Base-by-base conservation (phyloP, 345 rosid genomes). In the Rhodomyrtus tomentosa region DNA sequence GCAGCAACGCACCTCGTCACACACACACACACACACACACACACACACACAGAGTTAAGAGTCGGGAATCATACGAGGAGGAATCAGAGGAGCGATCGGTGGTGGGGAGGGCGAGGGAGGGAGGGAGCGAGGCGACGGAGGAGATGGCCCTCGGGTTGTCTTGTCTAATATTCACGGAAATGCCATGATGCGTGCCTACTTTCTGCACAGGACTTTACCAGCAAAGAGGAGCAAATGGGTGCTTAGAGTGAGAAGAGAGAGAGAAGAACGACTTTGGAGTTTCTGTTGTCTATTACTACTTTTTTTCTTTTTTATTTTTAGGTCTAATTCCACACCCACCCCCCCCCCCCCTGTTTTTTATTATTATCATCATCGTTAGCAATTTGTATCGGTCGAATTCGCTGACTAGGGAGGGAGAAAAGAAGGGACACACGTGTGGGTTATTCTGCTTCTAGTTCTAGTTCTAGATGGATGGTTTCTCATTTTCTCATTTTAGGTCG, bases 331-430 rank as follows among this genome's bases (percentile, higher is more conserved):
- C n/a, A n/a, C n/a, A n/a, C n/a, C n/a, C n/a, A n/a, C n/a, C n/a
- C n/a, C n/a, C n/a, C n/a, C n/a, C n/a, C 3, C 0, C 0, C 3
- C 24, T 4, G 0, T 25, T 11, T 12, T 56, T n/a, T 55, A 2
- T 40, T 5, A 12, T 58, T 13, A 7, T 58, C 13, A 16, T 0
- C 0, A 7, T 16, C 42, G 5, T 40, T 40, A 40, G n/a, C 5
- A 40, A 5, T 40, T 3, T 3, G 42, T 45, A 45, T 45, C 48
- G 48, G 20, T 58, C 72, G 2, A 6, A 12, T 27, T 58, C 29
- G 72, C 8, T 27, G 38, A 0, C 72, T 6, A 5, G 18, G 5
- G 15, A 50, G 51, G 7, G 20, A 58, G 20, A 58, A 7, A 20
- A 2, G 8, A 7, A 20, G 5, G 8, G 20, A 6, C 73, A 59